Percentiles rank a stretch among this genome's conserved stretches.
These are phyloP conservation scores for Quambalaria eucalypti DNA, from an alignment of 1,284 basidiomycete genomes.

Conservation along the genomic window DNA sequence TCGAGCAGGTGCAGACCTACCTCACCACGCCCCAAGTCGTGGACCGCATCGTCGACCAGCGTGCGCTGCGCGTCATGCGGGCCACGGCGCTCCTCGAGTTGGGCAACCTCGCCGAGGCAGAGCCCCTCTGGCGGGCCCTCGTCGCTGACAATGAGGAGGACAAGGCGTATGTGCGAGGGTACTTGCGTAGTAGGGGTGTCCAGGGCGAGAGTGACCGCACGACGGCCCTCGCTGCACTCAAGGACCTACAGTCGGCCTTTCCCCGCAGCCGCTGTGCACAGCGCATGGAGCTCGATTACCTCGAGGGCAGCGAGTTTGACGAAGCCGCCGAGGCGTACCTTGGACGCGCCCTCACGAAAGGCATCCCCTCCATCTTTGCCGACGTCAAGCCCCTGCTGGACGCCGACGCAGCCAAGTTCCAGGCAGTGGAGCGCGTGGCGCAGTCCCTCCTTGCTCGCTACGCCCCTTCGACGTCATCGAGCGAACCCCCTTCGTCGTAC, in stretches of 20 bases:
- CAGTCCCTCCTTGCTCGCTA: slow-evolving; percentile 25
- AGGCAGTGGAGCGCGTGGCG: slow-evolving; percentile 63
- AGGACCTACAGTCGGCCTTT: slow-evolving; percentile 17
- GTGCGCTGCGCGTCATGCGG: not conserved
- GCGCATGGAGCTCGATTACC: slow-evolving; percentile 24
- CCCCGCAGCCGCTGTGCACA: slow-evolving; percentile 33
- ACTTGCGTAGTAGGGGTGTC: slow-evolving; percentile 6
- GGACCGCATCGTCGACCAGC: slow-evolving; percentile 24
- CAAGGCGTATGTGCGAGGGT: slow-evolving; percentile 51
- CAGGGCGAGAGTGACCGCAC: not conserved
- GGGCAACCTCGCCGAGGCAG: slow-evolving; percentile 3
- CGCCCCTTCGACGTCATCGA: slow-evolving; percentile 27
- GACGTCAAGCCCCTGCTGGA: slow-evolving; percentile 86
- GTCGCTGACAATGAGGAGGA: slow-evolving; percentile 13
- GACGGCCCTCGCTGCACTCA: slow-evolving; percentile 10
- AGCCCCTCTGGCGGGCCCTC: slow-evolving; percentile 7
- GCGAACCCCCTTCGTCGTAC: slow-evolving; percentile 69
- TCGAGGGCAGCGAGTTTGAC: slow-evolving; percentile 13
- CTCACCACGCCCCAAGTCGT: slow-evolving; percentile 56
- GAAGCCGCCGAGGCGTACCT: slow-evolving; percentile 71
- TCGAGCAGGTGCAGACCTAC: slow-evolving; percentile 53
- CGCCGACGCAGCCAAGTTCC: slow-evolving; percentile 58
- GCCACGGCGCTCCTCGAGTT: not conserved
- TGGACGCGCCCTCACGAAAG: slow-evolving; percentile 64
- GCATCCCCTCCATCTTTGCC: slow-evolving; percentile 85